Evolutionary conservation across 2,329 filamentous ascomycete genomes (phyloP).

Genomic region (Ilyonectria sp.): DNA sequence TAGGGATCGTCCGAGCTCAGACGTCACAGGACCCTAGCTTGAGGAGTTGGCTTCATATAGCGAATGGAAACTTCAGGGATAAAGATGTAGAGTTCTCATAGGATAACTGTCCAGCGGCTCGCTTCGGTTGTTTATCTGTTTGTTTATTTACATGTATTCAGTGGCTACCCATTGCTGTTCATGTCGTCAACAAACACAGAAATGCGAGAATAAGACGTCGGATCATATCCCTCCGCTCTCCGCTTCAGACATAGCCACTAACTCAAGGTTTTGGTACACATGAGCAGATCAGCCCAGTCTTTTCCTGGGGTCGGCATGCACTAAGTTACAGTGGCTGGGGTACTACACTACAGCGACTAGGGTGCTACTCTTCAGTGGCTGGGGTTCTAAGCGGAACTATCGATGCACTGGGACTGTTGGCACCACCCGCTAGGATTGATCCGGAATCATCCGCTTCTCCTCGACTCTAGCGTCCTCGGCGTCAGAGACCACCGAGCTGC

Average conservation of each 20-base stretch:
- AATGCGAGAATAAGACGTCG: conserved; percentile 7
- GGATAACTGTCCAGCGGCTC: background rate
- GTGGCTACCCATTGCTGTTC: background rate
- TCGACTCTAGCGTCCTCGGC: conserved; percentile 5
- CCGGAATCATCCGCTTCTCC: conserved; percentile 1
- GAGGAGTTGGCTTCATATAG: background rate
- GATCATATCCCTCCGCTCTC: conserved; percentile 8
- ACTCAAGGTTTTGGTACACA: conserved; percentile 7
- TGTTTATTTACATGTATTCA: background rate
- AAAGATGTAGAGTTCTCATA: background rate
- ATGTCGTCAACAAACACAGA: background rate
- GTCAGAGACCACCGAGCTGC: conserved; percentile 8
- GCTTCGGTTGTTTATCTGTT: background rate
- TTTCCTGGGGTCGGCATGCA: background rate
- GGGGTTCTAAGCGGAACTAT: conserved; percentile 1
- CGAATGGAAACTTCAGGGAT: background rate
- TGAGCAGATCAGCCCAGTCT: conserved; percentile 25
- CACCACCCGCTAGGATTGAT: background rate
- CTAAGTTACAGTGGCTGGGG: conserved; percentile 1
- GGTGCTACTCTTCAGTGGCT: background rate
- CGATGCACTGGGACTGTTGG: conserved; percentile 6
- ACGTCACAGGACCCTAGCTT: background rate
- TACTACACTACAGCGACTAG: background rate
- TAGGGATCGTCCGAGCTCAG: background rate
- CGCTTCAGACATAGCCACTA: conserved; percentile 3